Conservation (phyloP, 768 basidiomycete species). For the Bullera alba region DNA sequence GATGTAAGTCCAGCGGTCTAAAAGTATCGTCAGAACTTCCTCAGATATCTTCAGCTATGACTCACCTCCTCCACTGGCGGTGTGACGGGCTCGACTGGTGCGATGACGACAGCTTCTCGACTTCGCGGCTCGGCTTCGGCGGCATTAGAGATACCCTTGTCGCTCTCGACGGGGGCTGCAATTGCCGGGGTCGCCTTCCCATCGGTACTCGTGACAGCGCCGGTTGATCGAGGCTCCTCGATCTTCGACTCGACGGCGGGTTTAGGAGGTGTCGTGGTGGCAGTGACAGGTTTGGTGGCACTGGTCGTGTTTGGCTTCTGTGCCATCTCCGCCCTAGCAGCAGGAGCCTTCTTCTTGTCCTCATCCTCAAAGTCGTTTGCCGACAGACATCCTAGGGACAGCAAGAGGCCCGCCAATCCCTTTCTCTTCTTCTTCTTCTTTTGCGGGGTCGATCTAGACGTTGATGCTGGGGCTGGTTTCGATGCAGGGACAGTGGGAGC, state of each 20-base stretch:
- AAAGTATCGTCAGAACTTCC: background rate
- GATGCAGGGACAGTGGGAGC: background rate
- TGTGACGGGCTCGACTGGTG: constrained; percentile 39
- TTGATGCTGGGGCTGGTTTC: background rate
- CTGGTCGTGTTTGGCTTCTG: background rate
- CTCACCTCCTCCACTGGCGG: constrained; percentile 57
- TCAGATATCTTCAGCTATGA: background rate
- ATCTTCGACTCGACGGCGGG: background rate
- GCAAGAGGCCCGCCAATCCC: constrained; percentile 32
- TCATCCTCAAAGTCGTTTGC: constrained; percentile 40
- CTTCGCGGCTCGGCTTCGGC: background rate
- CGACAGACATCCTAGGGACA: constrained; percentile 34
- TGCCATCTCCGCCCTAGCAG: background rate
- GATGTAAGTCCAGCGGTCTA: constrained; percentile 76
- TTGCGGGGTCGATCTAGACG: constrained; percentile 13
- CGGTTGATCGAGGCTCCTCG: background rate
- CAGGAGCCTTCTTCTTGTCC: constrained; percentile 3
- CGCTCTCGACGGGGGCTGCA: background rate
- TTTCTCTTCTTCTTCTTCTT: constrained; percentile 34
- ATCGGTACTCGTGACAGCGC: background rate
- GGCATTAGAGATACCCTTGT: background rate
- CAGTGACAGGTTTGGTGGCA: background rate
- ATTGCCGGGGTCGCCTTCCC: constrained; percentile 1
- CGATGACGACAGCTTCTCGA: constrained; percentile 18
- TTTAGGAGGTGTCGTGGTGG: background rate